These are phyloP conservation scores for Rubroshorea leprosula DNA, from an alignment of 345 rosid genomes.

Conservation along the genomic window DNA sequence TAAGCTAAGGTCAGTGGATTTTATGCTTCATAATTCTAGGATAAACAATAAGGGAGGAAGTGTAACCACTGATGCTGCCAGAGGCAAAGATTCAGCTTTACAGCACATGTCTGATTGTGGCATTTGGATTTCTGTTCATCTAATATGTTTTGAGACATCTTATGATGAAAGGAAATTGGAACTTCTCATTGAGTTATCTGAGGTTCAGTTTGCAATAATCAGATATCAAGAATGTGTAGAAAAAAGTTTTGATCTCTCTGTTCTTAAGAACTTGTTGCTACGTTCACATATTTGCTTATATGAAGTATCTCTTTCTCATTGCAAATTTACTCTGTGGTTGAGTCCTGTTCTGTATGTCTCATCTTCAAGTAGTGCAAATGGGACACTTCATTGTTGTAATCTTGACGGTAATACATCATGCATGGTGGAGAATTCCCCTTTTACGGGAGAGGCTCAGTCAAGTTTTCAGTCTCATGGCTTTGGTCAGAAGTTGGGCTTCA, in stretches of 20 bases:
- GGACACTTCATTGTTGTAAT: slow-evolving; percentile 26
- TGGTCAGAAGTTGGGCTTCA: slow-evolving; percentile 33
- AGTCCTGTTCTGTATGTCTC: slow-evolving; percentile 32
- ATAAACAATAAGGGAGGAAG: slow-evolving; percentile 25
- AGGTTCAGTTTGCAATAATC: slow-evolving; percentile 44
- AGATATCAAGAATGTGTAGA: slow-evolving; percentile 38
- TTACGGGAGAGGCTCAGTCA: slow-evolving; percentile 32
- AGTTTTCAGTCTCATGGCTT: slow-evolving; percentile 28
- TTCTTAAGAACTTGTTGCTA: slow-evolving; percentile 29
- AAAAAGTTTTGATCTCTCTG: slow-evolving; percentile 39
- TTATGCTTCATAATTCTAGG: slow-evolving; percentile 52
- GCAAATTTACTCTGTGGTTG: slow-evolving; percentile 39
- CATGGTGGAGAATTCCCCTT: slow-evolving; percentile 22
- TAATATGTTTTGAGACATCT: slow-evolving; percentile 34
- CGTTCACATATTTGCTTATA: slow-evolving; percentile 47
- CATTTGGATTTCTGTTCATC: slow-evolving; percentile 53
- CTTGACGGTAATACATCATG: slow-evolving; percentile 15
- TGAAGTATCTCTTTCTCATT: slow-evolving; percentile 59
- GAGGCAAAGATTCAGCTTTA: slow-evolving; percentile 23
- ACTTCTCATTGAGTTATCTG: slow-evolving; percentile 35
- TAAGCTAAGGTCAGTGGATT: slow-evolving; percentile 47
- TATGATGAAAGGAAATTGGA: slow-evolving; percentile 50
- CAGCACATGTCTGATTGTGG: slow-evolving; percentile 36
- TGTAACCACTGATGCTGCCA: slow-evolving; percentile 29
- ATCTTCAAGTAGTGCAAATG: slow-evolving; percentile 24